phyloP scores from a whole-genome alignment of 768 basidiomycete species.

The Serendipita vermifera region DNA sequence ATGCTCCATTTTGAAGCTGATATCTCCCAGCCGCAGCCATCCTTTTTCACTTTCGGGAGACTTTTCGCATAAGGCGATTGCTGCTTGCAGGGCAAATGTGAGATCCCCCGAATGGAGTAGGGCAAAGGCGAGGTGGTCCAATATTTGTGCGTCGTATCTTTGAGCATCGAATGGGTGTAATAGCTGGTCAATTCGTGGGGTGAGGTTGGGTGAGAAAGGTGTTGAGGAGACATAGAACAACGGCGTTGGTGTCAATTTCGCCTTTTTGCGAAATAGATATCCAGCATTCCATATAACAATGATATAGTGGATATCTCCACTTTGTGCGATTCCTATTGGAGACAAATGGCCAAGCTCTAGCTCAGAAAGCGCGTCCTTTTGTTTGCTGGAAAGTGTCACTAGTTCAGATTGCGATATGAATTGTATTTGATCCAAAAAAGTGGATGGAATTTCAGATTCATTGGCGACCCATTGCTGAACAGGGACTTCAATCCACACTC shows the following conservation, averaged over 20 bases:
- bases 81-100: conserved; percentile 25
- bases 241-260: conserved; percentile 38
- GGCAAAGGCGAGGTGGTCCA: conserved; percentile 38
- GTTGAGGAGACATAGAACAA: conserved; percentile 41
- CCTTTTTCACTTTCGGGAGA: conserved; percentile 31
- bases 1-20: conserved; percentile 24
- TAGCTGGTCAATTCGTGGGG: conserved; percentile 37
- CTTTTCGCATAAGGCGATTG: conserved; percentile 23
- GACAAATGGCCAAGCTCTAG: not conserved
- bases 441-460: too few species aligned
- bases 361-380: not conserved
- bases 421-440: too few species aligned
- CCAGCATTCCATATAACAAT: conserved; percentile 45
- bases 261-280: conserved; percentile 35
- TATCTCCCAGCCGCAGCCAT: conserved; percentile 39
- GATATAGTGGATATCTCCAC: conserved; percentile 27
- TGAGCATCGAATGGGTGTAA: conserved; percentile 26
- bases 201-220: conserved; percentile 31
- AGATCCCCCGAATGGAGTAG: conserved; percentile 29
- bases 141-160: conserved; percentile 23
- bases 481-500: too few species aligned
- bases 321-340: not conserved
- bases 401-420: not conserved
- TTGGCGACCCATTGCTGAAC: too few species aligned
- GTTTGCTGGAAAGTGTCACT: not conserved